phyloP scores from a whole-genome alignment of 495 filamentous ascomycete species.

The Penicillium malachiteum region DNA sequence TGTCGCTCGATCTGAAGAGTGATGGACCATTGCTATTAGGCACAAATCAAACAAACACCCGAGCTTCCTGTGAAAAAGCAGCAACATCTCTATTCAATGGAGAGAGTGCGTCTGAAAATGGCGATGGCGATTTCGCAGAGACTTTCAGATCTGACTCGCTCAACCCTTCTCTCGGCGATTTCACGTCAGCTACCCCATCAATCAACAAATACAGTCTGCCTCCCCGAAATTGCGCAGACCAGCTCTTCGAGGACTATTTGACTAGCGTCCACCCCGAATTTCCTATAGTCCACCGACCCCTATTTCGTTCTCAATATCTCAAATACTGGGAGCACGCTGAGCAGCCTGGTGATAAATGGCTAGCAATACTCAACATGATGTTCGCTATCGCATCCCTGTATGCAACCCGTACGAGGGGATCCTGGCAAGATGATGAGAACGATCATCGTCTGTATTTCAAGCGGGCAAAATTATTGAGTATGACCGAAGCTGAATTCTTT shows the following conservation, averaged over 20 bases:
- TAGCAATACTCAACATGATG: slow-evolving; percentile 59
- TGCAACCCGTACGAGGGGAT: slow-evolving; percentile 26
- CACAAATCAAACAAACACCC: too few relatives aligned
- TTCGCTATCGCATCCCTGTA: slow-evolving; percentile 55
- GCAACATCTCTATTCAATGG: too few relatives aligned
- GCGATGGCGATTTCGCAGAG: background rate
- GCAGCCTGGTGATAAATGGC: slow-evolving; percentile 49
- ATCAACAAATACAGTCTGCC: background rate
- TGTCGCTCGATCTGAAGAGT: too few relatives aligned
- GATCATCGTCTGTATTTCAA: slow-evolving; percentile 49
- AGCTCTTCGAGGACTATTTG: slow-evolving; percentile 54
- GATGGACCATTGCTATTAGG: too few relatives aligned
- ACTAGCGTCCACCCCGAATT: slow-evolving; percentile 54
- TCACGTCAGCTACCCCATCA: background rate
- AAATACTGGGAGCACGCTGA: slow-evolving; percentile 32
- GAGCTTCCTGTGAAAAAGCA: too few relatives aligned
- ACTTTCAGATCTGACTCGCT: background rate
- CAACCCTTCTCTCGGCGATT: background rate
- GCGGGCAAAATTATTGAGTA: slow-evolving; percentile 53
- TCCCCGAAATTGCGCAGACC: slow-evolving; percentile 28
- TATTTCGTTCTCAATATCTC: slow-evolving; percentile 39
- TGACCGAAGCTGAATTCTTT: slow-evolving; percentile 49
- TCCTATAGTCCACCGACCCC: slow-evolving; percentile 52
- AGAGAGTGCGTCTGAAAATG: too few relatives aligned
- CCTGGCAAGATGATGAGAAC: slow-evolving; percentile 42